Percentiles rank a stretch among this genome's conserved stretches.
phyloP scores from a whole-genome alignment of 2,329 filamentous ascomycete species.

The Arthrobotrys pseudoclavata region DNA sequence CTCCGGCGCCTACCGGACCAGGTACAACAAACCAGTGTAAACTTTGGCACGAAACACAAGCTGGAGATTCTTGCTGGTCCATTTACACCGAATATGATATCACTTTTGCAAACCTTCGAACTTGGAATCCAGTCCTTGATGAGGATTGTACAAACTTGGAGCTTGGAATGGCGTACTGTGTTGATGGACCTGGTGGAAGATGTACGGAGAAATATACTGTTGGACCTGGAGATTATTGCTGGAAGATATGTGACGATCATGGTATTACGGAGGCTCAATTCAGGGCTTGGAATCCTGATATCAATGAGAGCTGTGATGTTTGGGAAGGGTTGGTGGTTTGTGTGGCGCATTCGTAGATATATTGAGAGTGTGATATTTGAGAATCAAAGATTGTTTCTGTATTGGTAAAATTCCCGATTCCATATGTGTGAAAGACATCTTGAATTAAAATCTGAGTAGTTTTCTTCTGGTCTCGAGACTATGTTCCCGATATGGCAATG shows the following conservation, averaged over 20 bases:
- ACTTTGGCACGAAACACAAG: constrained; percentile 15
- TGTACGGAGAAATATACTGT: constrained; percentile 28
- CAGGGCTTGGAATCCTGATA: constrained; percentile 6
- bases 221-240: constrained; percentile 26
- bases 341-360: constrained; percentile 12
- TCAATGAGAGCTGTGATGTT: constrained; percentile 18
- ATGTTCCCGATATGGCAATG: not conserved
- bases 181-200: constrained; percentile 5
- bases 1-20: constrained; percentile 8
- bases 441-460: no score
- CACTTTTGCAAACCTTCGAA: constrained; percentile 9
- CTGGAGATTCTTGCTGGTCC: constrained; percentile 2
- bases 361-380: not conserved
- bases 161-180: constrained; percentile 16
- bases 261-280: constrained; percentile 26
- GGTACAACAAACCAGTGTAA: constrained; percentile 14
- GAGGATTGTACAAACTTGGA: constrained; percentile 17
- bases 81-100: constrained; percentile 10
- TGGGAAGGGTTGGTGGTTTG: constrained; percentile 14
- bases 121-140: constrained; percentile 21
- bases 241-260: constrained; percentile 33
- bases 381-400: not conserved
- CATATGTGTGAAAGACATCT: no score
- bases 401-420: not conserved
- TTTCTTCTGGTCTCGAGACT: no score